Evolutionary conservation across 164 flowering plant species (phyloP).

Genomic region (Chimonanthus salicifolius): DNA sequence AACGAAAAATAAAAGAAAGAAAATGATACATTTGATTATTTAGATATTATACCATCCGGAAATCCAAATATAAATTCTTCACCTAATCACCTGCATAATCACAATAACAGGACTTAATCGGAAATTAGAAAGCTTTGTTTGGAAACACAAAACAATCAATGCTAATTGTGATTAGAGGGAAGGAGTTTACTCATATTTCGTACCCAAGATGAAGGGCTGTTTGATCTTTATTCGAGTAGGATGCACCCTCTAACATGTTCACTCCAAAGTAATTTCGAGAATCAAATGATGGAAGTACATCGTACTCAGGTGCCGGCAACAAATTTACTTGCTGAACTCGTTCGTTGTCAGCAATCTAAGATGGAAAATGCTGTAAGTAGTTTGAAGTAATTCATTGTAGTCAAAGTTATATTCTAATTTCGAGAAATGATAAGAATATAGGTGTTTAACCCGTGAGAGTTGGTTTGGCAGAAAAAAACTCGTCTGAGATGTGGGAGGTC

Average conservation of each 20-base stretch:
- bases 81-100: too few species aligned
- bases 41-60: too few species aligned
- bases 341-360: slow-evolving; percentile 58
- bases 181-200: too few species aligned
- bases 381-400: background rate
- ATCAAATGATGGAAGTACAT: slow-evolving; percentile 45
- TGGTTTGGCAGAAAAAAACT: background rate
- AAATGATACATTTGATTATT: too few species aligned
- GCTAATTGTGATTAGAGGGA: too few species aligned
- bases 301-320: slow-evolving; percentile 39
- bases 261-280: slow-evolving; percentile 55
- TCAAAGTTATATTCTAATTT: background rate
- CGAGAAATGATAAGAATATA: too few species aligned
- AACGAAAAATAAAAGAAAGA: too few species aligned
- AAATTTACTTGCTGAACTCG: slow-evolving; percentile 41
- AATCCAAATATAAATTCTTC: too few species aligned
- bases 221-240: slow-evolving; percentile 4
- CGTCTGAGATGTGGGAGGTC: background rate
- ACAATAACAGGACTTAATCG: too few species aligned
- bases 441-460: background rate
- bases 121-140: too few species aligned
- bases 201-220: too few species aligned
- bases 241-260: slow-evolving; percentile 27
- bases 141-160: too few species aligned
- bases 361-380: background rate